These are phyloP conservation scores for Leccinum boreale DNA, from an alignment of 768 basidiomycete species.

Conservation along the genomic window DNA sequence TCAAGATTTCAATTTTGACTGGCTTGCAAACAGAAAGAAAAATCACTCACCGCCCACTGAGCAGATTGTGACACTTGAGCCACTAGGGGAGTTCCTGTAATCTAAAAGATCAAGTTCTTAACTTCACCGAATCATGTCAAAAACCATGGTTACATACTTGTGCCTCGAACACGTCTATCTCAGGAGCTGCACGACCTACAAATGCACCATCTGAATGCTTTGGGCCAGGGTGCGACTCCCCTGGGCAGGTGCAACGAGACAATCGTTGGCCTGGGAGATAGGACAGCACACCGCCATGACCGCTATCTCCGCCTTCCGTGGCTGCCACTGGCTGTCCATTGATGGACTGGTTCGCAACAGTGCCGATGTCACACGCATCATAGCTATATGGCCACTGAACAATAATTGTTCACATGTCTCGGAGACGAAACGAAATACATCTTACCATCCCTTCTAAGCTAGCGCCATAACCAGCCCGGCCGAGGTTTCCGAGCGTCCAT, in stretches of 20 bases:
- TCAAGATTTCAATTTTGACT: not conserved
- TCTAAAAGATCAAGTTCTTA: slow-evolving; percentile 36
- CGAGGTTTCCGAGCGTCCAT: slow-evolving; percentile 57
- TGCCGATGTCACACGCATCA: slow-evolving; percentile 80
- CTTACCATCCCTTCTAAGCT: slow-evolving; percentile 50
- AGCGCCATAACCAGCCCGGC: slow-evolving; percentile 71
- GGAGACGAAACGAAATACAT: not conserved
- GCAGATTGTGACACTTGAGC: slow-evolving; percentile 79
- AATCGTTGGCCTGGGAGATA: slow-evolving; percentile 80
- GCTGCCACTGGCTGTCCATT: slow-evolving; percentile 67
- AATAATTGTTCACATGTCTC: not conserved
- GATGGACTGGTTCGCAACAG: slow-evolving; percentile 74
- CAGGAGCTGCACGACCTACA: slow-evolving; percentile 81
- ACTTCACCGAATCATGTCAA: slow-evolving; percentile 7
- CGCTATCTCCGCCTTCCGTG: slow-evolving; percentile 30
- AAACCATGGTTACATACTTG: slow-evolving; percentile 36
- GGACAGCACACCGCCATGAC: slow-evolving; percentile 49
- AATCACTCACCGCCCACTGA: slow-evolving; percentile 68
- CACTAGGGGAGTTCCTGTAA: slow-evolving; percentile 40
- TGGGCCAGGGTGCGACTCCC: slow-evolving; percentile 84
- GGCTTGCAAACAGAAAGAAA: slow-evolving; percentile 3
- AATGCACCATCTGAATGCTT: slow-evolving; percentile 68
- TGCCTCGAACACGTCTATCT: slow-evolving; percentile 90
- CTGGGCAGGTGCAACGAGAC: slow-evolving; percentile 81
- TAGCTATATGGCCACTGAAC: slow-evolving; percentile 66